A percentile compares a stretch with the other conserved stretches of the same genome.
Evolutionary conservation across 1,284 basidiomycete species (phyloP).

Genomic region (Volvariella volvacea): DNA sequence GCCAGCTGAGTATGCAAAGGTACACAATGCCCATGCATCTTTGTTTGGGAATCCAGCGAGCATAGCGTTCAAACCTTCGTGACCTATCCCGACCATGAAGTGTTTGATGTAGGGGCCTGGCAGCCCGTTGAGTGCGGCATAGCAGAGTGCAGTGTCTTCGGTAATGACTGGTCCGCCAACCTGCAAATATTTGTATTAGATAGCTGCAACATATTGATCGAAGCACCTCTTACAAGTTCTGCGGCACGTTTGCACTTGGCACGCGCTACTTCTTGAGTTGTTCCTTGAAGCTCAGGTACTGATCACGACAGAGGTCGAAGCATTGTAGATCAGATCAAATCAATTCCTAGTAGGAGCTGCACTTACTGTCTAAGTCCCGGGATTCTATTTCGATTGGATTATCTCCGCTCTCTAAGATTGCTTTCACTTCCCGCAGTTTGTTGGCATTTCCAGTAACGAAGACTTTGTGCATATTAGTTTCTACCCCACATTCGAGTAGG

Average conservation of each 20-base stretch:
- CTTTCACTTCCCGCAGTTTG: conserved; percentile 86
- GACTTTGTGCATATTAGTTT: conserved; percentile 34
- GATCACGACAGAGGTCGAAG: not conserved
- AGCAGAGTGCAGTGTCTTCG: conserved; percentile 94
- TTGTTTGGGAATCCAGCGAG: conserved; percentile 80
- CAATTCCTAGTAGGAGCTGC: conserved; percentile 12
- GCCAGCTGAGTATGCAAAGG: conserved; percentile 89
- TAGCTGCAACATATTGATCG: conserved; percentile 3
- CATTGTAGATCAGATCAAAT: conserved; percentile 3
- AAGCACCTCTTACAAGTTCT: conserved; percentile 48
- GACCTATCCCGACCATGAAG: conserved; percentile 77
- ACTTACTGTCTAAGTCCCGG: conserved; percentile 62
- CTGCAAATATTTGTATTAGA: conserved; percentile 24
- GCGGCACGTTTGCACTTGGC: conserved; percentile 88
- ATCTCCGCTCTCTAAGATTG: conserved; percentile 57
- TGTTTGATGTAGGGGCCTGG: conserved; percentile 98
- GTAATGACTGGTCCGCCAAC: conserved; percentile 87
- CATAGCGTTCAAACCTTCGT: conserved; percentile 84
- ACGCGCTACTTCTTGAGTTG: conserved; percentile 83
- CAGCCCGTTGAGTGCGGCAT: conserved; percentile 82
- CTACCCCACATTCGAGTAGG: not conserved
- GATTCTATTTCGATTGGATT: conserved; percentile 62
- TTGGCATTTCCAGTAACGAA: conserved; percentile 95
- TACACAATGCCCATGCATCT: conserved; percentile 87
- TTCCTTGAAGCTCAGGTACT: conserved; percentile 95